Percentiles rank a stretch among this genome's conserved stretches.
phyloP scores from a whole-genome alignment of 345 rosid species.

The Sisymbrium altissimum region DNA sequence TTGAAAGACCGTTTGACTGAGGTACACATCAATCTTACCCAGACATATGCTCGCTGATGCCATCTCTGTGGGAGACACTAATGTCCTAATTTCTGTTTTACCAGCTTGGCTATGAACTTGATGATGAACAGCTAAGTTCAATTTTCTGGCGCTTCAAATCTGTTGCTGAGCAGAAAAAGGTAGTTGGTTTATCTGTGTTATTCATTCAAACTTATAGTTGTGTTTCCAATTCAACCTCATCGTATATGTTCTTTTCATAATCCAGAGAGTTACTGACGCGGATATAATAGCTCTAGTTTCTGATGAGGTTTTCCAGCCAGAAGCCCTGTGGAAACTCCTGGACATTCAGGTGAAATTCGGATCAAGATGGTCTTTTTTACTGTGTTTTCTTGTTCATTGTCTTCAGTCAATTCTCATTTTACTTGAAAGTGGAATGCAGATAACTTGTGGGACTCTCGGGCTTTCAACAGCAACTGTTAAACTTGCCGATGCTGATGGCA shows the following conservation, averaged over 20 bases:
- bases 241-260: conserved; percentile 19
- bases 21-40: conserved; percentile 41
- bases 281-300: conserved; percentile 88
- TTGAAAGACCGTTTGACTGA: conserved; percentile 67
- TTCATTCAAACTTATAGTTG: background rate
- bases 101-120: conserved; percentile 87
- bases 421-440: conserved; percentile 40
- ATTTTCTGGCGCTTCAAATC: conserved; percentile 90
- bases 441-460: conserved; percentile 89
- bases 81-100: conserved; percentile 17
- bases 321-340: conserved; percentile 69
- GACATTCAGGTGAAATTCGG: conserved; percentile 68
- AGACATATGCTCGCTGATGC: background rate
- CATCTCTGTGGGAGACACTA: conserved; percentile 7
- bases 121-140: conserved; percentile 62
- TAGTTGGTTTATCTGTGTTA: conserved; percentile 19
- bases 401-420: background rate
- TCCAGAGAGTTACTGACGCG: conserved; percentile 82
- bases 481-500: conserved; percentile 63
- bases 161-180: conserved; percentile 93
- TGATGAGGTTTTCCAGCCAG: conserved; percentile 97
- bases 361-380: background rate
- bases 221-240: background rate
- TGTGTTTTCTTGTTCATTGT: background rate
- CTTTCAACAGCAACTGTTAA: conserved; percentile 94